phyloP scores from a whole-genome alignment of 306 rosid species.

The Trifolium pratense region DNA sequence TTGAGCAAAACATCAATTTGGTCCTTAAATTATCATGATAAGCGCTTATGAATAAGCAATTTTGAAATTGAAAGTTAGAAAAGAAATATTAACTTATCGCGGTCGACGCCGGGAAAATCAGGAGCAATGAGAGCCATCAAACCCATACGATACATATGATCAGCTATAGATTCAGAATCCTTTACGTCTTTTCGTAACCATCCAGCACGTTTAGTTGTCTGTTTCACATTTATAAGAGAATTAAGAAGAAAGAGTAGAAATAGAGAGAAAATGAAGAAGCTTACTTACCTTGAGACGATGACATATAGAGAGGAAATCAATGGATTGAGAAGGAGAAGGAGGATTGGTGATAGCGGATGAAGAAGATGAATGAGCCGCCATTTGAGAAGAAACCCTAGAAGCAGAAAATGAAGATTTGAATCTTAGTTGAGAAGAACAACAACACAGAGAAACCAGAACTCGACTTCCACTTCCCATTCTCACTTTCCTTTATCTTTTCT shows the following conservation, averaged over 20 bases:
- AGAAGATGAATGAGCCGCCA: constrained; percentile 2
- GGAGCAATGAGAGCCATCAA: constrained; percentile 86
- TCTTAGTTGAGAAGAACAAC: not conserved
- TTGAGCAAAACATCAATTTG: not conserved
- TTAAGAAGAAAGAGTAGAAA: not conserved
- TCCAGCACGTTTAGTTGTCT: constrained; percentile 92
- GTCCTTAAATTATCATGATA: no score
- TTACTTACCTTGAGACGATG: constrained; percentile 84
- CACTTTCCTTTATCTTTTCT: not conserved
- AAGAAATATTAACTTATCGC: constrained; percentile 62
- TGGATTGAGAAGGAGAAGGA: constrained; percentile 52
- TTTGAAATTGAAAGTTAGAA: not conserved
- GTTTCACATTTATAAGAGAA: constrained; percentile 10
- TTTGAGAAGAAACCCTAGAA: constrained; percentile 3
- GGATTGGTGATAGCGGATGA: constrained; percentile 14
- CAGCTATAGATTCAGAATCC: constrained; percentile 84
- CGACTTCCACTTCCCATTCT: constrained; percentile 17
- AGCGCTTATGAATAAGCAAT: no score
- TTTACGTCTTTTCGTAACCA: constrained; percentile 68
- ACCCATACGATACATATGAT: constrained; percentile 97
- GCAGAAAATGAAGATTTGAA: not conserved
- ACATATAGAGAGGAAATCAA: constrained; percentile 88
- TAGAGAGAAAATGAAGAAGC: not conserved
- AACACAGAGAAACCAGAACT: not conserved
- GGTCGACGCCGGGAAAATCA: constrained; percentile 76